A percentile compares a stretch with the other conserved stretches of the same genome.
phyloP scores from a whole-genome alignment of 2,329 filamentous ascomycete genomes.

The Dichotomopilus funicola region DNA sequence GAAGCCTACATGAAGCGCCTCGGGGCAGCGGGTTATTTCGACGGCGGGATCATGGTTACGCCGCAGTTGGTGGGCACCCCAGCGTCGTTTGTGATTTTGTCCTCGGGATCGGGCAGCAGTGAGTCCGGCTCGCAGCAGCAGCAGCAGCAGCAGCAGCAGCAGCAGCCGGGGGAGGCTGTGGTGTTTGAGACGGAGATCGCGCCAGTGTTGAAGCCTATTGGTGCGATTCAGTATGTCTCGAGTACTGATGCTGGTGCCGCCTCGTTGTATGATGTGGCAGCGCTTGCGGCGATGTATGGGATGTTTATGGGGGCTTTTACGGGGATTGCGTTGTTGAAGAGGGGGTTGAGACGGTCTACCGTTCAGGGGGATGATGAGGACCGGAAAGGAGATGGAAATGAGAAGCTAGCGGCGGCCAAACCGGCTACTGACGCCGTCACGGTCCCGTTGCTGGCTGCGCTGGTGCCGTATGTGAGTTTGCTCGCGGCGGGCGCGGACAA shows the following conservation, averaged over 20 bases:
- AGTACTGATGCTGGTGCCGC: conserved; percentile 19
- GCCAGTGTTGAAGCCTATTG: conserved; percentile 19
- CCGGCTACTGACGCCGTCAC: conserved; percentile 14
- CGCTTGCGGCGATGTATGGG: conserved; percentile 26
- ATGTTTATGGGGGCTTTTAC: conserved; percentile 25
- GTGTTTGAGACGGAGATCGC: conserved; percentile 1
- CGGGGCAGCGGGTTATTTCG: conserved; percentile 21
- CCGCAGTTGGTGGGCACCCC: conserved; percentile 25
- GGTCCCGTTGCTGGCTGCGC: conserved; percentile 22
- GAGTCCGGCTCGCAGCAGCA: background rate
- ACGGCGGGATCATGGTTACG: conserved; percentile 28
- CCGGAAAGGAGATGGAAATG: conserved; percentile 4
- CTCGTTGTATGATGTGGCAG: conserved; percentile 23
- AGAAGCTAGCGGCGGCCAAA: conserved; percentile 4
- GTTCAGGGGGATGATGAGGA: background rate
- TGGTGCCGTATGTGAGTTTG: conserved; percentile 23
- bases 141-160: too few relatives aligned
- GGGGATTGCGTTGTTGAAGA: conserved; percentile 23
- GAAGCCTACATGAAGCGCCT: conserved; percentile 12
- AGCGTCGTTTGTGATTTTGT: conserved; percentile 19
- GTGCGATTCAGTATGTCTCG: conserved; percentile 17
- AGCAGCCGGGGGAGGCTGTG: background rate
- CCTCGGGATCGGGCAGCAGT: conserved; percentile 22
- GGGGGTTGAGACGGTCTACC: background rate
- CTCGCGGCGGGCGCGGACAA: conserved; percentile 21